A percentile compares a stretch with the other conserved stretches of the same genome.
Evolutionary conservation across 1,139 yeast genomes (phyloP).

Genomic region (Saccharomyces hybrid): DNA sequence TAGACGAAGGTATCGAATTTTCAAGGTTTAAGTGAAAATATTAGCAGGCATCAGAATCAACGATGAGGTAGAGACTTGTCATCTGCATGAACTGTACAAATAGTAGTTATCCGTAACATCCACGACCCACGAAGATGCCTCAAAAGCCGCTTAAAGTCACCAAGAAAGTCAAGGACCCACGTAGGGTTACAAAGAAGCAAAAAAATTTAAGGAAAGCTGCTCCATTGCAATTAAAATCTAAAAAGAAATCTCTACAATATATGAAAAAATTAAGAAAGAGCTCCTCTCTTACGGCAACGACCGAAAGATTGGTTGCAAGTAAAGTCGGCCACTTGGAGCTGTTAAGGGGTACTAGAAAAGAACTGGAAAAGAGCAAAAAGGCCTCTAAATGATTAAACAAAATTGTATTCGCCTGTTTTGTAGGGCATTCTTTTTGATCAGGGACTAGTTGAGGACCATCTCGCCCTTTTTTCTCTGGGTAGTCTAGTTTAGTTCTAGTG

Average conservation of each 20-base stretch:
- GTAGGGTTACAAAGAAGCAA: constrained; percentile 36
- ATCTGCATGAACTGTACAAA: no score
- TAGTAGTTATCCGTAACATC: background rate
- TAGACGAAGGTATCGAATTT: background rate
- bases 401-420: background rate
- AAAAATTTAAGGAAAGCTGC: constrained; percentile 66
- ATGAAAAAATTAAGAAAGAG: constrained; percentile 59
- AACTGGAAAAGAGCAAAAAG: constrained; percentile 50
- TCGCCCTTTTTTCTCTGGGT: background rate
- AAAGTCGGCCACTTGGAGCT: constrained; percentile 94
- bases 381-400: constrained; percentile 4
- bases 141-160: constrained; percentile 37
- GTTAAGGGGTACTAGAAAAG: constrained; percentile 85
- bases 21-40: background rate
- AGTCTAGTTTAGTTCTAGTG: background rate
- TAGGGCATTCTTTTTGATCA: background rate
- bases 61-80: background rate
- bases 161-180: constrained; percentile 32
- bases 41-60: background rate
- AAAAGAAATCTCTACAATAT: constrained; percentile 46
- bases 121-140: constrained; percentile 24
- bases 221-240: constrained; percentile 57
- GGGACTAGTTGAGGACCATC: background rate
- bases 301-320: constrained; percentile 80
- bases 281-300: constrained; percentile 52